Base-by-base conservation (phyloP, 345 rosid genomes). In the Rhizophora apiculata region DNA sequence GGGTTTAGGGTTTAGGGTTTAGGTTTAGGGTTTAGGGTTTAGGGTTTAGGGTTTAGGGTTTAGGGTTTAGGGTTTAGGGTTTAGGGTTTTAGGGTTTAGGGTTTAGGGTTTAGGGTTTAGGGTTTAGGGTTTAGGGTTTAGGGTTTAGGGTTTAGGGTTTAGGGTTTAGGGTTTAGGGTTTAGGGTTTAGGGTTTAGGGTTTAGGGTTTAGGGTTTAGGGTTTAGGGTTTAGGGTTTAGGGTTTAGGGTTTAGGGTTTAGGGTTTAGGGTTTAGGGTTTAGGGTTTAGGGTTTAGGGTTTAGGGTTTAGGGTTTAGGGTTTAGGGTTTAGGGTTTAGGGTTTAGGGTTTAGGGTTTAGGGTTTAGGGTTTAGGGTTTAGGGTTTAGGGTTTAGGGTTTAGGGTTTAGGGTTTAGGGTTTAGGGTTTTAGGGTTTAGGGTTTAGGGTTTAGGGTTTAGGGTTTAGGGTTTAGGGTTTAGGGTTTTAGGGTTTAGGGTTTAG, bases 121-220 rank as follows among this genome's bases (percentile, higher is more conserved):
- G 62, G 60, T 76, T 76, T 65, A 66, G 79, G 71, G 67, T 70
- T 70, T 73, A 56, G 71, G 77, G 77, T 49, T 67, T n/a, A 65
- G 72, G 77, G 77, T 67, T 74, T 52, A 68, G 72, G 77, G 77
- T 67, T 67, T 74, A 68, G 72, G 62, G 60, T 76, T 76, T 65
- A 66, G 79, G 71, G 67, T 70, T 70, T 73, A 56, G 71, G 77
- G 77, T 49, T 67, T n/a, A 65, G 72, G 77, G 77, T 67, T 74
- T 52, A 68, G 72, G 77, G 77, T 67, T 67, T 74, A 68, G 72
- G 62, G 60, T 76, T 76, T 65, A 66, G 79, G 71, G 67, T 70
- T 70, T 73, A 56, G 71, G 77, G 77, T 49, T 67, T n/a, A 65
- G 72, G 77, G 77, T 67, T 74, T 52, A 68, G 72, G 77, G 77